Evolutionary conservation across 2,329 filamentous ascomycete species (phyloP).

Genomic region (Aspergillus sp.): DNA sequence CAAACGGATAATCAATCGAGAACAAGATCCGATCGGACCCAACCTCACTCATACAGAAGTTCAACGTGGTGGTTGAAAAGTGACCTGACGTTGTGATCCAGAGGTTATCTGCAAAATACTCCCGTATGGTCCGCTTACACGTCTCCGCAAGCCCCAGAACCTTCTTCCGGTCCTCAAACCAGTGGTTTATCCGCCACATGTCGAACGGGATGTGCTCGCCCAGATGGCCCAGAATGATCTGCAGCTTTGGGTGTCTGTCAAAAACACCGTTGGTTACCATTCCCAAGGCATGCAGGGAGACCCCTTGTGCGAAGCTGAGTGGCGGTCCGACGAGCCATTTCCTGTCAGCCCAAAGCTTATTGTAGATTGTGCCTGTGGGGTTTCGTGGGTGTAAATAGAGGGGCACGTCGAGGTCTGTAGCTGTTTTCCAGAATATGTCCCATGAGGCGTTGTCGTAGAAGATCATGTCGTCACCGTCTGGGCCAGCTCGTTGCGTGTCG

Average conservation of each 20-base stretch:
- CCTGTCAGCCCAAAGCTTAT: constrained; percentile 59
- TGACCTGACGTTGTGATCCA: constrained; percentile 46
- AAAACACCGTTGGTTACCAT: constrained; percentile 54
- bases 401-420: constrained; percentile 61
- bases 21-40: constrained; percentile 42
- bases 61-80: constrained; percentile 41
- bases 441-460: constrained; percentile 65
- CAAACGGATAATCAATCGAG: constrained; percentile 44
- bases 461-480: constrained; percentile 60
- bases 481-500: constrained; percentile 59
- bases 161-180: constrained; percentile 43
- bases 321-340: constrained; percentile 62
- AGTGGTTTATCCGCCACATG: constrained; percentile 49
- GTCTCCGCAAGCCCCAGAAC: constrained; percentile 34
- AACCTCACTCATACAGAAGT: constrained; percentile 42
- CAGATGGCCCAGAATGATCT: constrained; percentile 51
- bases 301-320: constrained; percentile 58
- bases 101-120: constrained; percentile 43
- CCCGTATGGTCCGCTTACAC: constrained; percentile 47
- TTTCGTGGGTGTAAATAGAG: constrained; percentile 64
- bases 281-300: constrained; percentile 57
- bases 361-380: constrained; percentile 56
- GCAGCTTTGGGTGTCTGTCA: constrained; percentile 47
- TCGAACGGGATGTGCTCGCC: constrained; percentile 54
- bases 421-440: constrained; percentile 59